Evolutionary conservation across 208 protist species (phyloP).

Genomic region (Leptomonas pyrrhocoris): DNA sequence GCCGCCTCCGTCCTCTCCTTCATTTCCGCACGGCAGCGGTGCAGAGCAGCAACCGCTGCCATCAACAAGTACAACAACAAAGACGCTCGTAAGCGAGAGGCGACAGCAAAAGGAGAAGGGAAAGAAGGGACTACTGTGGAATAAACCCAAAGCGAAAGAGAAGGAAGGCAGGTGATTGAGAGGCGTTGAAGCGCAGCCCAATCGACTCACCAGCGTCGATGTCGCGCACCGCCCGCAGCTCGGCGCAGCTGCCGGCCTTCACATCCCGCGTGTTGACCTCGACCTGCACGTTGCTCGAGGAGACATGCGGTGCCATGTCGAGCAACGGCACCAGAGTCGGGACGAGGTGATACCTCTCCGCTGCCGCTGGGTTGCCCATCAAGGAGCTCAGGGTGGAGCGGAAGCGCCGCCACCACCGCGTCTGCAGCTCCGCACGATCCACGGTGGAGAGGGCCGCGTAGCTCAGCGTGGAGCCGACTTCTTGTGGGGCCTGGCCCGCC

Average conservation of each 20-base stretch:
- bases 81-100: too few relatives aligned
- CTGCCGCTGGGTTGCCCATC: slow-evolving; percentile 39
- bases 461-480: slow-evolving; percentile 55
- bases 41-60: too few relatives aligned
- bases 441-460: slow-evolving; percentile 68
- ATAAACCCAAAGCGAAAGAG: slow-evolving; percentile 87
- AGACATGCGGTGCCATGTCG: slow-evolving; percentile 69
- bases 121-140: slow-evolving; percentile 39
- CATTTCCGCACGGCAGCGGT: too few relatives aligned
- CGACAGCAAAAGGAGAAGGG: background rate
- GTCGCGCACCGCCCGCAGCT: slow-evolving; percentile 67
- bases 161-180: slow-evolving; percentile 62
- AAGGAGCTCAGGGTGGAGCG: slow-evolving; percentile 34
- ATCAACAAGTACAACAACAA: too few relatives aligned
- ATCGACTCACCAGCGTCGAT: slow-evolving; percentile 76
- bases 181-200: slow-evolving; percentile 73
- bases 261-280: slow-evolving; percentile 53
- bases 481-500: slow-evolving; percentile 52
- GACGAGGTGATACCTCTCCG: slow-evolving; percentile 65
- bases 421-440: slow-evolving; percentile 54
- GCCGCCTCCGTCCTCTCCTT: too few relatives aligned
- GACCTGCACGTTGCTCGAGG: slow-evolving; percentile 74
- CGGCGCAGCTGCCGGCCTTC: slow-evolving; percentile 57
- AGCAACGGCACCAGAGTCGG: slow-evolving; percentile 77
- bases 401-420: slow-evolving; percentile 44